A percentile compares a stretch with the other conserved stretches of the same genome.
Evolutionary conservation across 2,329 filamentous ascomycete genomes (phyloP).

Genomic region (Nemania diffusa): DNA sequence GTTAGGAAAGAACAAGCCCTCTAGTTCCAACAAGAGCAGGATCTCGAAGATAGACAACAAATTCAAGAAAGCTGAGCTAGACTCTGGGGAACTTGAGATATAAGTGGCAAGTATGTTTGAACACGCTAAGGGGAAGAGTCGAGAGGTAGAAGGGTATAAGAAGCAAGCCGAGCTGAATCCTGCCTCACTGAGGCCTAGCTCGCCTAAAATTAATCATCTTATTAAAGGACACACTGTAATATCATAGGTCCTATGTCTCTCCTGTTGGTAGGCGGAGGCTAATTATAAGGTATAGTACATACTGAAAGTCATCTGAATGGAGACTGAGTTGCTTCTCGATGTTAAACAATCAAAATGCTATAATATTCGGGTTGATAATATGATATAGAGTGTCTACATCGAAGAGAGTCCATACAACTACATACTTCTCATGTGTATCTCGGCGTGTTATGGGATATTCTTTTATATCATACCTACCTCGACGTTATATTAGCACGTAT

Average conservation of each 20-base stretch:
- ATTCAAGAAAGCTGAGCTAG: slow-evolving; percentile 15
- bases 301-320: neutral
- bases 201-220: no score
- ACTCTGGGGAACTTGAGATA: neutral
- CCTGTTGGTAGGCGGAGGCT: neutral
- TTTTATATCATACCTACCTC: neutral
- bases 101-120: neutral
- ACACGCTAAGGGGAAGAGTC: slow-evolving; percentile 5
- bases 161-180: slow-evolving; percentile 20
- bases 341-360: neutral
- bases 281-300: neutral
- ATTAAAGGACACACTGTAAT: neutral
- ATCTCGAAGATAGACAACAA: neutral
- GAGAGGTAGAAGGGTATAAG: slow-evolving; percentile 13
- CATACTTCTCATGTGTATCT: neutral
- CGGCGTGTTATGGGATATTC: neutral
- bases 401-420: neutral
- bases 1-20: no score
- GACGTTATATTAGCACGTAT: no score
- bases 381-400: neutral
- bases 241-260: neutral
- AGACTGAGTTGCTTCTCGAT: neutral
- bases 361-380: neutral
- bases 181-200: neutral
- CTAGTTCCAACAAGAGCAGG: neutral